Evolutionary conservation across 2,329 filamentous ascomycete genomes (phyloP).

Genomic region (Elsinoe arachidis): DNA sequence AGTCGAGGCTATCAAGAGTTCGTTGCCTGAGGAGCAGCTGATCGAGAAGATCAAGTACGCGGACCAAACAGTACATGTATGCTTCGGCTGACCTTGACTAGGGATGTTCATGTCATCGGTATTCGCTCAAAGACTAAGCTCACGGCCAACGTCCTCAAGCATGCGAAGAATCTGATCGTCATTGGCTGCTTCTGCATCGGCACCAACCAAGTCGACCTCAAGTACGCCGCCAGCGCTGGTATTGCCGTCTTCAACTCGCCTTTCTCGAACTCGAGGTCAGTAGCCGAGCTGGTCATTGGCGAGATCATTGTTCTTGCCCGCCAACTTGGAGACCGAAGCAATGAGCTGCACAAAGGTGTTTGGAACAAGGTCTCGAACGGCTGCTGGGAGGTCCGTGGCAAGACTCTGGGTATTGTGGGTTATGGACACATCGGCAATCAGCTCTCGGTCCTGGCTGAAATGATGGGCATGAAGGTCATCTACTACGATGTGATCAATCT

Average conservation of each 20-base stretch:
- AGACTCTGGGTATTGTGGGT: constrained; percentile 91
- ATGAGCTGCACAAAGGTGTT: constrained; percentile 83
- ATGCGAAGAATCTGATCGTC: constrained; percentile 90
- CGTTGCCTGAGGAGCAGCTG: constrained; percentile 81
- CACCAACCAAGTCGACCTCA: constrained; percentile 87
- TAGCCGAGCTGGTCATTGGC: constrained; percentile 88
- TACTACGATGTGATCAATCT: constrained; percentile 93
- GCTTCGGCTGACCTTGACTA: constrained; percentile 28
- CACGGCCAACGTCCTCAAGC: constrained; percentile 70
- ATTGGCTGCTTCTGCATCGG: constrained; percentile 99
- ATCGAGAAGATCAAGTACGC: constrained; percentile 86
- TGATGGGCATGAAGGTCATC: constrained; percentile 96
- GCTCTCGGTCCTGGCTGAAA: constrained; percentile 86
- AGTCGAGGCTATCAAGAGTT: constrained; percentile 83
- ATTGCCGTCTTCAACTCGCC: constrained; percentile 99
- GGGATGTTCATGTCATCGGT: constrained; percentile 92
- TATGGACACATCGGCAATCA: constrained; percentile 98
- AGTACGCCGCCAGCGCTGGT: constrained; percentile 71
- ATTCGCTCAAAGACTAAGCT: constrained; percentile 98
- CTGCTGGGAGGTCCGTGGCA: constrained; percentile 97
- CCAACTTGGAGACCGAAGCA: constrained; percentile 86
- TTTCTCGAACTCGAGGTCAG: constrained; percentile 94
- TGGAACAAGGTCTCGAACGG: constrained; percentile 98
- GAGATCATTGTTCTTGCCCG: constrained; percentile 89
- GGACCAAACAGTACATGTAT: too few relatives aligned